A percentile compares a stretch with the other conserved stretches of the same genome.
Conservation (phyloP, 1,284 basidiomycete species). For the Ganoderma boninense region DNA sequence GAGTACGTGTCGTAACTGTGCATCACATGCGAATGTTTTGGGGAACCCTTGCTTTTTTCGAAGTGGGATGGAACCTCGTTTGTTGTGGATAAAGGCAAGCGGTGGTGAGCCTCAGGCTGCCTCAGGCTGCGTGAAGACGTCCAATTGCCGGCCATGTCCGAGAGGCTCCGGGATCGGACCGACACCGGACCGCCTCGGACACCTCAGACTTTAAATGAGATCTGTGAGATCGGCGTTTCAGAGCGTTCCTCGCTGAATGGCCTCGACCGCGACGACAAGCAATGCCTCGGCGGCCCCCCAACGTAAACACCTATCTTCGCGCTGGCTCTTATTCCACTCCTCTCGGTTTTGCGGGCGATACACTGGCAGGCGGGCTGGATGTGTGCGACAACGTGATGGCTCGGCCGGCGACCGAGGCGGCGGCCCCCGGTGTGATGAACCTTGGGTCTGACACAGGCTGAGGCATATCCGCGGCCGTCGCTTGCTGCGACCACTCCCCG, state of each 20-base stretch:
- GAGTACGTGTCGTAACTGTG: not conserved
- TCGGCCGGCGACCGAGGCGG: not conserved
- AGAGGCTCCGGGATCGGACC: no score
- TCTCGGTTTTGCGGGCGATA: not conserved
- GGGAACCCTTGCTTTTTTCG: not conserved
- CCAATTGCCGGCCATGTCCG: no score
- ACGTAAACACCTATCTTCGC: no score
- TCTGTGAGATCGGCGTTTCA: no score
- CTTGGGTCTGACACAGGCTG: not conserved
- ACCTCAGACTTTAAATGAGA: no score
- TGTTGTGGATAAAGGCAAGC: not conserved
- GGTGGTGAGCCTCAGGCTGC: no score
- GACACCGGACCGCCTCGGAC: no score
- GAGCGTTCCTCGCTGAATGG: no score
- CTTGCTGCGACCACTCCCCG: not conserved
- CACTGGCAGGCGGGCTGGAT: not conserved
- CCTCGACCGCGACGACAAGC: no score
- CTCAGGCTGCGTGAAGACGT: no score
- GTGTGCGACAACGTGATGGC: not conserved
- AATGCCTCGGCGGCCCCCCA: no score
- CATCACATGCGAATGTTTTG: not conserved
- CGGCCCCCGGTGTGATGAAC: not conserved
- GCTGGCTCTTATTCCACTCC: not conserved
- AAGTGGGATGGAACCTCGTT: not conserved
- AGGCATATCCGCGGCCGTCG: slow-evolving; percentile 21